Conservation (phyloP, 805 yeast species). For the Myxozyma geophila region DNA sequence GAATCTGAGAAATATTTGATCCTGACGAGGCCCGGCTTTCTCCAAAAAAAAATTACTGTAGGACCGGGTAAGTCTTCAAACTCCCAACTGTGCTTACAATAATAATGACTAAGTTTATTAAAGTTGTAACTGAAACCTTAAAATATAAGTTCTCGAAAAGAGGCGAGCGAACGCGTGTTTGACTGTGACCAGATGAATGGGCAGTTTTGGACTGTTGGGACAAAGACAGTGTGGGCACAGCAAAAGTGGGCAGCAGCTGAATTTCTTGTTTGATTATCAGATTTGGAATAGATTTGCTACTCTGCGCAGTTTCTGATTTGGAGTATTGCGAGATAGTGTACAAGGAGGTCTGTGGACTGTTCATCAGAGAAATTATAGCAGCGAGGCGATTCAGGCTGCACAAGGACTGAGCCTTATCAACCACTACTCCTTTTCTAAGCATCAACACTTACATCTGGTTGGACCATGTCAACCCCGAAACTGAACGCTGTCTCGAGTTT, state of each 20-base stretch:
- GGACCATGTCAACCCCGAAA: slow-evolving; percentile 11
- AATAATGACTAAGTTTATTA: background rate
- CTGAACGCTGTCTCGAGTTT: slow-evolving; percentile 10
- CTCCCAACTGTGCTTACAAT: background rate
- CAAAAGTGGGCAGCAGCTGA: too few relatives aligned
- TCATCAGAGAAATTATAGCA: background rate
- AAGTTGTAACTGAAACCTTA: background rate
- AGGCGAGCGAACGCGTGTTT: background rate
- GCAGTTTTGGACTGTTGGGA: background rate
- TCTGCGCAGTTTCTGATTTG: background rate
- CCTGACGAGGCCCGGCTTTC: background rate
- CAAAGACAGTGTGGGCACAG: too few relatives aligned
- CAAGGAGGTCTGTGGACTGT: background rate
- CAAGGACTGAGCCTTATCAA: background rate
- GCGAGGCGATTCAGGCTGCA: background rate
- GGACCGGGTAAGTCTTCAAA: slow-evolving; percentile 10
- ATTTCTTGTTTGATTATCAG: too few relatives aligned
- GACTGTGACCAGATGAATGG: slow-evolving; percentile 14
- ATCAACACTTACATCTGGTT: background rate
- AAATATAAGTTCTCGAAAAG: background rate
- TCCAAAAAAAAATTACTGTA: slow-evolving; percentile 4
- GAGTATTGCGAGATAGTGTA: background rate
- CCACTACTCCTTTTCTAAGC: background rate
- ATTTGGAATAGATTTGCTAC: background rate
- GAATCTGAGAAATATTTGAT: too few relatives aligned